Evolutionary conservation across 1,284 basidiomycete species (phyloP).

Genomic region (Thecaphora thlaspeos): DNA sequence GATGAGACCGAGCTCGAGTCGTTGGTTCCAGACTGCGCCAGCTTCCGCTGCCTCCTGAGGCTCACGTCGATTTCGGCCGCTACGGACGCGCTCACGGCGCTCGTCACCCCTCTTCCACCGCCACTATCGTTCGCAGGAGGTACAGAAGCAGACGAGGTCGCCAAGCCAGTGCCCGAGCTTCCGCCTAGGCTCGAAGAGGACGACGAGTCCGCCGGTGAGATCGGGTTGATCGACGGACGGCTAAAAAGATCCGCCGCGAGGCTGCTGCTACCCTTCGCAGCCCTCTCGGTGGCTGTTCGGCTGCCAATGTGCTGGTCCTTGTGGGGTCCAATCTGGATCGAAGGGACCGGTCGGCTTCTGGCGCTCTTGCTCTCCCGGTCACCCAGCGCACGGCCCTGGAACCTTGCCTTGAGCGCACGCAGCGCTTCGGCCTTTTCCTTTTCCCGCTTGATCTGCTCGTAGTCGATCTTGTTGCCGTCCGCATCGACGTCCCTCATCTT

Average conservation of each 20-base stretch:
- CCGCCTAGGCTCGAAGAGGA: too few relatives aligned
- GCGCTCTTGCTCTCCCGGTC: slow-evolving; percentile 13
- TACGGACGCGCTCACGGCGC: slow-evolving; percentile 1
- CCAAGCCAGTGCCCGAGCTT: too few relatives aligned
- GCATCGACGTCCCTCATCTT: slow-evolving; percentile 15
- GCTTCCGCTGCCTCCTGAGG: slow-evolving; percentile 5
- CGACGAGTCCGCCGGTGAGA: slow-evolving; percentile 3
- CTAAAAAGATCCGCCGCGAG: too few relatives aligned
- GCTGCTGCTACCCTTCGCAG: too few relatives aligned
- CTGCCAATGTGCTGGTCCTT: neutral
- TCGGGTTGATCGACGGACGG: too few relatives aligned
- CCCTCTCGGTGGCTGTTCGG: too few relatives aligned
- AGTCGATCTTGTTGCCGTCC: slow-evolving; percentile 26
- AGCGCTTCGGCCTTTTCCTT: slow-evolving; percentile 48
- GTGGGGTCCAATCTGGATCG: slow-evolving; percentile 21
- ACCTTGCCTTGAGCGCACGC: slow-evolving; percentile 35
- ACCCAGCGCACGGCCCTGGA: slow-evolving; percentile 33
- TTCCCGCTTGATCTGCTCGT: slow-evolving; percentile 29
- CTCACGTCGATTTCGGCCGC: slow-evolving; percentile 24
- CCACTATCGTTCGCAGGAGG: neutral
- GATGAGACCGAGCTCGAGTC: slow-evolving; percentile 10
- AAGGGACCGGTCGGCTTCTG: slow-evolving; percentile 9
- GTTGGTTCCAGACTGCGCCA: neutral
- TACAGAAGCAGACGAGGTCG: neutral
- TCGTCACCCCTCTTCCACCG: too few relatives aligned